Evolutionary conservation across 177 flowering plant genomes (phyloP), one percentile per base, ranked within the genome.

Genomic region (Tripterygium wilfordii): DNA sequence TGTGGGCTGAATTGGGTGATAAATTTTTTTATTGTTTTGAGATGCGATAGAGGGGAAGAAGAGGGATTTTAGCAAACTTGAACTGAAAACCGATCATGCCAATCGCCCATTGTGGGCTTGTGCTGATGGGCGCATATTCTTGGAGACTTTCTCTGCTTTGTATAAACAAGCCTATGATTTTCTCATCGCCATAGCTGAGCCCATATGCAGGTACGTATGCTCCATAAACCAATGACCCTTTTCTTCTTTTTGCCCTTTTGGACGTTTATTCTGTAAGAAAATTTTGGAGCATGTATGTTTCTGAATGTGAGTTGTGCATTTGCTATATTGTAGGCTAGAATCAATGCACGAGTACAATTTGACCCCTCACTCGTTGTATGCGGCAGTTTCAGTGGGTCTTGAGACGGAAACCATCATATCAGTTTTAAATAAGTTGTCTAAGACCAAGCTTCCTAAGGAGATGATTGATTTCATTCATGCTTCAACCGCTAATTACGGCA

Each of bases 61-160:
- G 76, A 79, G 68, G 36, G 99, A 94, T 67, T 89, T 82, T 33
- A 78, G 79, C 13, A 94, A 83, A 46, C 54, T 89, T 54, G 97
- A 89, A 51, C 66, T 94, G 25, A 94, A 94, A 62, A 82, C 79
- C 3, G 99, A 94, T 64, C 99, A 90, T 23, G 42, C n/a, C 1
- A 94, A 89, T 55, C 69, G 99, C 6, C 99, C 97, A 1, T 54
- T 89, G 30, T 94, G 99, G 99, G 99, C 95, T 19, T 90, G 97
- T 42, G 82, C 83, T 17, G 95, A 94, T 72, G 97, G 99, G 20
- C 78, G 96, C 2, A 90, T 94, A n/a, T 85, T 94, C 54, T 79
- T 90, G 0, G 96, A 94, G 55, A 87, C 99, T 0, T 87, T 85
- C 61, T 89, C 99, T 0, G 68, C 88, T 12, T 53, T 94, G 48